Evolutionary conservation across 495 filamentous ascomycete species (phyloP), one percentile per base, ranked within the genome.

Genomic region (Lindgomyces ingoldianus): DNA sequence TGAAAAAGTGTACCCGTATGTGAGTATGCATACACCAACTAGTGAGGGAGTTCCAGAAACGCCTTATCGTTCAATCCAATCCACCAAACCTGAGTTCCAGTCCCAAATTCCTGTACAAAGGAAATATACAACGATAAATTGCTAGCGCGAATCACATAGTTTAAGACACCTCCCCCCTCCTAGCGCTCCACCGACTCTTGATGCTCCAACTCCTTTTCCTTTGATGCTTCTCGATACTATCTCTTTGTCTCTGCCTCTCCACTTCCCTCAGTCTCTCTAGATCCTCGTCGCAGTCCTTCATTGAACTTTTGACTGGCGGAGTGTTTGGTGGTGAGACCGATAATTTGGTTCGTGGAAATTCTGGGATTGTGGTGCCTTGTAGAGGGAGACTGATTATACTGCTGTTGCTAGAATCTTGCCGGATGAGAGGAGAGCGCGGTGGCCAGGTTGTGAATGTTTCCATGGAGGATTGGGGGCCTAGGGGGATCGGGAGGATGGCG

Each of bases 171-270:
- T n/a, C n/a, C n/a, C n/a, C n/a, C n/a, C 62, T 42, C 14, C 54
- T 8, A 45, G 22, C 19, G 10, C 22, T 51, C 19, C 50, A 22
- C 51, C 27, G 29, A 3, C 21, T 46, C 46, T 65, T 65, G 55
- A 65, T 52, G 22, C 62, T 58, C 62, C 62, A 65, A 36, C 62
- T 65, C 25, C 62, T 25, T 47, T 58, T 58, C 59, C 49, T 42
- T 3, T 24, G 11, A 19, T 33, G 27, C 51, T 48, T 56, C 42
- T 57, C 33, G 4, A 56, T 42, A 4, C 58, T 51, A 6, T 46
- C 50, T 1, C 18, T 19, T n/a, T n/a, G 24, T 33, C 47, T 44
- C 2, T 42, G 6, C 33, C 33, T 39, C 33, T 39, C 33, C 14
- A 14, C 33, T 6, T 39, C 33, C 6, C 33, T 6, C 6, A 39